Evolutionary conservation across 352 stramenopile species (phyloP), one percentile per base, ranked within the genome.

Genomic region (Phytophthora cajani): DNA sequence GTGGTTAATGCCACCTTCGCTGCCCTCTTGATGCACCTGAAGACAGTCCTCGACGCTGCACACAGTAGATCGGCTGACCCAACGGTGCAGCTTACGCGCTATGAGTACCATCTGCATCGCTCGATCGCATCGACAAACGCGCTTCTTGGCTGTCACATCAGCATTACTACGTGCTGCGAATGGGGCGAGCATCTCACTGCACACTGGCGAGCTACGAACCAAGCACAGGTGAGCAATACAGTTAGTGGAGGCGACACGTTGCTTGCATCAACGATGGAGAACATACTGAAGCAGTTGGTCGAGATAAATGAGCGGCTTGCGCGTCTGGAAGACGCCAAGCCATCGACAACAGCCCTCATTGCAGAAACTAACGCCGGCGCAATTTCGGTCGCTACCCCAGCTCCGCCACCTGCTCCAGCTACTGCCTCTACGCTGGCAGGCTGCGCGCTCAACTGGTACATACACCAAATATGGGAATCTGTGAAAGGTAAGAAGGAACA

Each of bases 401-500:
- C 11, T 36, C 7, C n/a, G 2, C 19, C 55, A 51, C 55, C 14
- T 12, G 50, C 60, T 38, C 52, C 27, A 33, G 62, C 62, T 9
- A 52, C 63, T 3, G 55, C 63, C 17, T 58, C 63, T 1, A 64
- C 63, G 5, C 38, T 71, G 2, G 49, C 50, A n/a, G 50, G 57
- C 1, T 58, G 8, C 14, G 3, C 62, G 1, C 42, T 63, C 1
- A 70, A 64, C 33, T 64, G 62, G 44, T 64, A 56, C 36, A 60
- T n/a, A 30, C 47, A 50, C 21, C 21, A 30, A 12, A 64, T 64
- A n/a, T 64, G 47, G 47, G 33, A 64, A 55, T 64, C 63, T 4
- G 55, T 62, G n/a, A 46, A 64, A 23, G 46, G 63, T 8, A 50
- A 71, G 49, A 47, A 27, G 12, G 40, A 65, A 30, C 57, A 67